Evolutionary conservation across 208 protist genomes (phyloP), one percentile per base, ranked within the genome.

Genomic region (Leptomonas pyrrhocoris): DNA sequence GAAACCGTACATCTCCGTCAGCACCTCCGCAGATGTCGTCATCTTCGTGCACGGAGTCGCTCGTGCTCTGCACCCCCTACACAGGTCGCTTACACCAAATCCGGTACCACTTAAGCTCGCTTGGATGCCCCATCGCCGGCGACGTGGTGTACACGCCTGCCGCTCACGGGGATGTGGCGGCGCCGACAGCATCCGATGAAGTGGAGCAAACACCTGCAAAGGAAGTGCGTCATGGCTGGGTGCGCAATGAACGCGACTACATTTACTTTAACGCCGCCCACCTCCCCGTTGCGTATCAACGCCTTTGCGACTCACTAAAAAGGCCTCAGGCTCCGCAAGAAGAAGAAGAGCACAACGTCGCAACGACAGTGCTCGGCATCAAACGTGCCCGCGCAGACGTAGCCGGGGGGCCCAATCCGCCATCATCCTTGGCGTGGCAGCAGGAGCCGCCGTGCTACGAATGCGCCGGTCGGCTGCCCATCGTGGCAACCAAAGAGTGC

Each of bases 21-120:
- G 30, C 34, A 42, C 27, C 46, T 8, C 15, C 43, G 25, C n/a
- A n/a, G n/a, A n/a, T n/a, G n/a, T n/a, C n/a, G n/a, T n/a, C n/a
- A n/a, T n/a, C n/a, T n/a, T 38, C 25, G 42, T 28, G 30, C 11
- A 28, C 21, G 36, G 73, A 57, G 70, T 65, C 51, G 28, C 60
- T 98, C n/a, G 61, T 96, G 23, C 72, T 90, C 12, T 96, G 90
- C 67, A 81, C 90, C 23, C 96, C 96, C 21, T 83, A 96, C 49
- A 97, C 96, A 5, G 96, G 96, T 6, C 81, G 94, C 8, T 84
- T 92, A 50, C 94, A 98, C 77, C 96, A 98, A 62, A 96, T 98
- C 38, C 86, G 96, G 12, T 61, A 88, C 53, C 96, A 98, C 79
- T 67, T 97, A 13, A 74, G 77, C 58, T 58, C 72, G 21, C 77